These are phyloP conservation scores for Curvularia verruculosa DNA, from an alignment of 2,329 filamentous ascomycete genomes.

Conservation along the genomic window DNA sequence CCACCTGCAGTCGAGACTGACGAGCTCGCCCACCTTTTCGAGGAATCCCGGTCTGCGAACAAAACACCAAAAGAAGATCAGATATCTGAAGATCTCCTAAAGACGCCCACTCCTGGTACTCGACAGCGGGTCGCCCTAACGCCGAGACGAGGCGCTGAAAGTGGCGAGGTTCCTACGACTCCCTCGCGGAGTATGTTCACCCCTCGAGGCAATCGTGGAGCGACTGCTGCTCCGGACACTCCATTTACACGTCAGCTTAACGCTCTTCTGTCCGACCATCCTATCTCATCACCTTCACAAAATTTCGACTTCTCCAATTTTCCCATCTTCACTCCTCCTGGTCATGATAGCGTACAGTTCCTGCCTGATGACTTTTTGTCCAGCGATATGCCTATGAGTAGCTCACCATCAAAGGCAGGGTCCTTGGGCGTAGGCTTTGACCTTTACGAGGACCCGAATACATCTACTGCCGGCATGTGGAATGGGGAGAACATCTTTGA, in stretches of 20 bases:
- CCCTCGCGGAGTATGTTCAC: constrained; percentile 48
- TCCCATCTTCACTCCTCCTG: constrained; percentile 39
- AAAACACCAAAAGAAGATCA: constrained; percentile 64
- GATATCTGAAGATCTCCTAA: constrained; percentile 56
- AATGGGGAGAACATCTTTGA: constrained; percentile 43
- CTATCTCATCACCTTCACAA: constrained; percentile 41
- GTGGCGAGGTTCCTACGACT: constrained; percentile 22
- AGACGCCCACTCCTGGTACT: constrained; percentile 53
- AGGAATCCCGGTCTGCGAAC: constrained; percentile 65
- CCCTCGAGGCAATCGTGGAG: constrained; percentile 44
- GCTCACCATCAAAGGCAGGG: constrained; percentile 40
- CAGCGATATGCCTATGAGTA: constrained; percentile 47
- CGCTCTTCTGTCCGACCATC: constrained; percentile 59
- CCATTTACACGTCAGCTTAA: constrained; percentile 69
- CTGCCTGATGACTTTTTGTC: constrained; percentile 42
- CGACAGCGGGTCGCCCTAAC: constrained; percentile 45
- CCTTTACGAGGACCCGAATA: constrained; percentile 48
- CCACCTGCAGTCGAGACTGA: constrained; percentile 51
- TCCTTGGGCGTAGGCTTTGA: constrained; percentile 37
- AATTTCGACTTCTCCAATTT: constrained; percentile 46
- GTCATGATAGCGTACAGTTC: constrained; percentile 33
- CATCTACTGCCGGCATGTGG: constrained; percentile 44
- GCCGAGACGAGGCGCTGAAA: constrained; percentile 36
- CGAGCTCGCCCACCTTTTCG: constrained; percentile 70
- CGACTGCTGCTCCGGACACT: constrained; percentile 51